Evolutionary conservation across 331 rosid genomes (phyloP), one percentile per base, ranked within the genome.

Genomic region (Acacia concinna): DNA sequence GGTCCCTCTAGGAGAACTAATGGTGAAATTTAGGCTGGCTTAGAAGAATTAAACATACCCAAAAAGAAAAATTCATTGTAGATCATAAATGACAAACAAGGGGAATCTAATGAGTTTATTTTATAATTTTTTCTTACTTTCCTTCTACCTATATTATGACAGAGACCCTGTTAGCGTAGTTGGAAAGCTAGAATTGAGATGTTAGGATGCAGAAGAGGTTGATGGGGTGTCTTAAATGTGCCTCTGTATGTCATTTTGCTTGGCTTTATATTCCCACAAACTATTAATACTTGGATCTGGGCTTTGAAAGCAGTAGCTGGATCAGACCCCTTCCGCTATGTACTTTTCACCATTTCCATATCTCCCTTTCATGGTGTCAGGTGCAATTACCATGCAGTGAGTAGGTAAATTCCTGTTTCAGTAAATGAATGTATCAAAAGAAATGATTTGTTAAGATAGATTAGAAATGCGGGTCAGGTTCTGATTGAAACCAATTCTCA

Each of bases 211-310:
- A 76, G 86, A 83, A 84, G 75, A 80, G 87, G 90, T 79, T 77
- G 92, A 82, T 84, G 81, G 25, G 72, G 82, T 78, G 86, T 75
- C 84, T 78, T 91, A 85, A 88, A 85, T 89, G 94, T 84, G 72
- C 5, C n/a, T 56, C 65, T 57, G 30, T 77, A 23, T 73, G 4
- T 81, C 73, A 46, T 69, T 54, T 80, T 82, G 68, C 81, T 63
- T 68, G 77, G 71, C 68, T 79, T 77, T 81, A 52, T 63, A 81
- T 71, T 83, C 79, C 78, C 81, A 57, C 82, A 52, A 68, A 38
- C 41, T 38, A 38, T 38, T 38, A 8, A 38, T 27, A 69, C 83
- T 56, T 81, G 71, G 82, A 85, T 84, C 90, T 73, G 43, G 56
- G 75, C 64, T 43, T 44, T 78, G 47, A 85, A 83, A 83, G 84